Base-by-base conservation (phyloP, 108 stramenopile genomes). In the Nitzschia sp. region DNA sequence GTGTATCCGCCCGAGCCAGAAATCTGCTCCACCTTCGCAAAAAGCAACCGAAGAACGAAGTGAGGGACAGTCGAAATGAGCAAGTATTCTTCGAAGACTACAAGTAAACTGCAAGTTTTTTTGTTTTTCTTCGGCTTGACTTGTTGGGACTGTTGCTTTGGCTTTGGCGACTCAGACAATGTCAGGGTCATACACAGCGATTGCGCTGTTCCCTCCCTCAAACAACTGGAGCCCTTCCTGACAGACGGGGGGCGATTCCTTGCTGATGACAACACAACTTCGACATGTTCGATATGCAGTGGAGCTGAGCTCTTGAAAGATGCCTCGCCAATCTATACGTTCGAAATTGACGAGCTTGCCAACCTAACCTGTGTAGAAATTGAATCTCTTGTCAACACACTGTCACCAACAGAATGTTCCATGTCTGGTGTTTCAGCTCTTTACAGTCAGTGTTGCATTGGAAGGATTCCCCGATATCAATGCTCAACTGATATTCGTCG, bases 401-500 rank as follows among this genome's bases (percentile, higher is more conserved):
- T 34, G 11, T 26, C 51, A 15, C 0, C 12, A 10, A 9, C 19
- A 54, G 25, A 52, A 38, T 39, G 53, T 8, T 38, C 39, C 9
- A 42, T 41, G 39, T 40, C 24, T 54, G 40, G 5, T 11, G 7
- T 41, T 17, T 19, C 17, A 7, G 12, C 10, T 15, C 10, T 55
- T 11, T 67, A 53, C 34, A 24, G 38, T 20, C 14, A 17, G 12
- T 67, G 66, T 40, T 67, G 66, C 29, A 55, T 19, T 12, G 21
- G 51, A 7, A 26, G 26, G 2, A 55, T 67, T 24, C 71, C 71
- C 14, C 22, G 24, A 10, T 65, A 72, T 52, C 40, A 62, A 29
- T 72, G 71, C 21, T 63, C 64, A 37, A 22, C 44, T 14, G 55
- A 55, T 11, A 57, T 65, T 34, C 72, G 55, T 10, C 37, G 48